Conservation (phyloP, 2,329 filamentous ascomycete species). For the Exophiala sp. region DNA sequence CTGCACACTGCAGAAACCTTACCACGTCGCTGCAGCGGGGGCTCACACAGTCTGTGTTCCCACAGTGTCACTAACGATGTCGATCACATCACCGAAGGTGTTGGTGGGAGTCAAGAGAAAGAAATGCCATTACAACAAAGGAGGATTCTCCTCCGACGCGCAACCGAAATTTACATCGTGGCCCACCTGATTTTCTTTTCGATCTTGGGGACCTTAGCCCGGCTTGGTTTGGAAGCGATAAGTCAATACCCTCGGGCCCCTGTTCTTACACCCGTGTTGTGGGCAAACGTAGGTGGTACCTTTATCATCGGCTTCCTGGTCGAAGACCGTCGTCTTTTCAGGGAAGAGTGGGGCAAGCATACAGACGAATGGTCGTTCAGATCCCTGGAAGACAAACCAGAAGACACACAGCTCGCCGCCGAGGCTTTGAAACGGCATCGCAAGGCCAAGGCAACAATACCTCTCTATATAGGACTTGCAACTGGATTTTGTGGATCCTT, state of each 20-base stretch:
- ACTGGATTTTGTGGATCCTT: slow-evolving; percentile 82
- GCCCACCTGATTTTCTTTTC: slow-evolving; percentile 62
- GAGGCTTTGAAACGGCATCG: not conserved
- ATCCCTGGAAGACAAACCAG: slow-evolving; percentile 50
- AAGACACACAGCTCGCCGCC: slow-evolving; percentile 34
- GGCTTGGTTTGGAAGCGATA: slow-evolving; percentile 70
- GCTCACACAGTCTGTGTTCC: too few species aligned
- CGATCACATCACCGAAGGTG: too few species aligned
- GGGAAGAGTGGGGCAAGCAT: slow-evolving; percentile 32
- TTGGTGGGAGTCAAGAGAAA: too few species aligned
- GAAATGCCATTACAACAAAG: too few species aligned
- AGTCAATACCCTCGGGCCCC: slow-evolving; percentile 74
- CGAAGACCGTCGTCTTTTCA: slow-evolving; percentile 70
- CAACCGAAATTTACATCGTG: too few species aligned
- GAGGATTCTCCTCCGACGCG: too few species aligned
- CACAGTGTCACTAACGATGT: too few species aligned
- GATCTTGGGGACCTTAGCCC: slow-evolving; percentile 71
- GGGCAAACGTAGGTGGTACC: slow-evolving; percentile 79
- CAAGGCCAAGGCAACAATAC: slow-evolving; percentile 69
- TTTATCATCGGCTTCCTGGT: slow-evolving; percentile 74
- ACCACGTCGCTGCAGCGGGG: too few species aligned
- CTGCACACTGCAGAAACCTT: too few species aligned
- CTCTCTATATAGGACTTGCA: slow-evolving; percentile 74
- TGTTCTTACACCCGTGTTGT: slow-evolving; percentile 66
- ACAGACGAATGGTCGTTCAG: slow-evolving; percentile 21